Base-by-base conservation (phyloP, 805 yeast species). In the Pichia cephalocereana region DNA sequence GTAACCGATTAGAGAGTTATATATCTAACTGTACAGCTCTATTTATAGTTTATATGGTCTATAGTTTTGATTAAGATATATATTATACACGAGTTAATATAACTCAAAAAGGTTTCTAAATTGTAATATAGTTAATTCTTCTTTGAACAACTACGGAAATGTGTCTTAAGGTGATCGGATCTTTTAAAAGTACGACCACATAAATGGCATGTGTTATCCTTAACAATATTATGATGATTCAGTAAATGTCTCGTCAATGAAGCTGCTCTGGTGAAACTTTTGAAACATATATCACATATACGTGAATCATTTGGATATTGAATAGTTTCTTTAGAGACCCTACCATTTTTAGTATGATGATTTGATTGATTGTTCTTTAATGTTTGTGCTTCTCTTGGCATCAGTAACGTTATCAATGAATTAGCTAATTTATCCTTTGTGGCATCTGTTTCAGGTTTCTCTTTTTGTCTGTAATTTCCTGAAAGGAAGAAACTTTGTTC, bases 131-230 rank as follows among this genome's bases (percentile, higher is more conserved):
- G 1, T 30, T 17, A 41, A n/a, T 10, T 17, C 27, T 41, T 41
- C 9, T 19, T 30, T 6, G 30, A 34, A 31, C 49, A 46, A 14
- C 27, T 41, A 15, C 45, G 17, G 17, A 57, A 55, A 43, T 61
- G 65, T 30, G 56, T 58, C 41, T 54, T 59, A 48, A 61, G 44
- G 43, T 61, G 60, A 43, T 60, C 65, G 1, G 65, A 59, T 43
- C 64, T 50, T 44, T 61, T 55, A 46, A 61, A 61, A 14, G 60
- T 59, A 17, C 58, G 49, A 3, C 60, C 59, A 52, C 65, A 61
- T 30, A 50, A 52, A 8, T 53, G 46, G 49, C 65, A 61, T 19
- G 51, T 52, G 43, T 55, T 61, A 63, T 41, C 63, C 49, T 40
- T 57, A 56, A 39, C 14, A 30, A 30, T 30, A 2, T 60, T 57